Conservation (phyloP, 345 rosid genomes). For the Psidium guajava region DNA sequence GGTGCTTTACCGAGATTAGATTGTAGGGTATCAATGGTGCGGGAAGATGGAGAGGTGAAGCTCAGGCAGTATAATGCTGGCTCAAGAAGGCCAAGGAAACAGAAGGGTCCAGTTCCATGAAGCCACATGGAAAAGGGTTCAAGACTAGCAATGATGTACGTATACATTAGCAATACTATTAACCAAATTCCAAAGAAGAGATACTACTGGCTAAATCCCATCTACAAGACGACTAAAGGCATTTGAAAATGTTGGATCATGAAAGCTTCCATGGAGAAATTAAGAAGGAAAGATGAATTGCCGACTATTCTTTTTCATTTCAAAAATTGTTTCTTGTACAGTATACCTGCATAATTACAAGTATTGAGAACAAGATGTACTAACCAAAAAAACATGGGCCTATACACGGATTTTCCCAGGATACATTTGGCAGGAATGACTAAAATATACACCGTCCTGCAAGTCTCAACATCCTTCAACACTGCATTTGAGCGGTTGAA, state of each 20-base stretch:
- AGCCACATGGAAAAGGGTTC: neutral
- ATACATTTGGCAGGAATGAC: slow-evolving; percentile 67
- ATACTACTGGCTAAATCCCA: neutral
- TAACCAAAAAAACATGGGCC: slow-evolving; percentile 88
- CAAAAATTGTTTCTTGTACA: slow-evolving; percentile 5
- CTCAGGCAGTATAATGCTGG: neutral
- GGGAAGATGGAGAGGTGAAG: neutral
- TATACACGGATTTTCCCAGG: slow-evolving; percentile 56
- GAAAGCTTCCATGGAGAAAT: neutral
- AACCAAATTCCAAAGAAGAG: neutral
- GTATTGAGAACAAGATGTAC: slow-evolving; percentile 62
- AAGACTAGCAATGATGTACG: neutral
- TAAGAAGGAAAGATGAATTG: neutral
- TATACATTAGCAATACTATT: neutral
- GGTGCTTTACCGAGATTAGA: neutral
- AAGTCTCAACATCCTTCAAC: slow-evolving; percentile 35
- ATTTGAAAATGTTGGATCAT: neutral
- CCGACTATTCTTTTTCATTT: neutral
- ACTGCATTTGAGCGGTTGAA: neutral
- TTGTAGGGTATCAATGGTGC: neutral
- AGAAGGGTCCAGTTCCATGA: neutral
- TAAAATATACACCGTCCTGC: slow-evolving; percentile 77
- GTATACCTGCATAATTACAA: slow-evolving; percentile 46
- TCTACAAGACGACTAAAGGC: neutral
- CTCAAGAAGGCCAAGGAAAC: neutral